Conservation (phyloP, 2,329 filamentous ascomycete species). For the Penicillium sp. region DNA sequence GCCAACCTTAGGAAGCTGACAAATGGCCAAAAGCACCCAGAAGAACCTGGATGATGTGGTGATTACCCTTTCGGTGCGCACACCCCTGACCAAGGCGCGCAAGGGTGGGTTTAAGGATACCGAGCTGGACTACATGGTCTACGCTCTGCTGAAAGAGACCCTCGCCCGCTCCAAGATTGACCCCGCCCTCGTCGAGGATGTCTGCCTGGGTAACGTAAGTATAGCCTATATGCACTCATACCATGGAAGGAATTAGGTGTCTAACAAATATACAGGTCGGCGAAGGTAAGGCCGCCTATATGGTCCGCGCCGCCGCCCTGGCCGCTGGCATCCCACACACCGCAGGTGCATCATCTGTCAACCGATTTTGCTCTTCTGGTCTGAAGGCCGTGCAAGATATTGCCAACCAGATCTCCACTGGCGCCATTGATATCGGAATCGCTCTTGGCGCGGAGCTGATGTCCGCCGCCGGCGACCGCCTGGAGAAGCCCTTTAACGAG, state of each 20-base stretch:
- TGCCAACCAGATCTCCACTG: slow-evolving; percentile 79
- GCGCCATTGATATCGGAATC: slow-evolving; percentile 84
- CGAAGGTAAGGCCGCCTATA: slow-evolving; percentile 86
- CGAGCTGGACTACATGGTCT: slow-evolving; percentile 81
- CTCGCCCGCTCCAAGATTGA: slow-evolving; percentile 75
- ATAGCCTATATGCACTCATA: not conserved
- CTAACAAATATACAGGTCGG: slow-evolving; percentile 61
- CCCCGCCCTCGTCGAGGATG: slow-evolving; percentile 81
- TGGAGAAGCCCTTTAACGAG: slow-evolving; percentile 75
- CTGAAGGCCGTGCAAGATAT: slow-evolving; percentile 96
- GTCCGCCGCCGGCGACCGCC: slow-evolving; percentile 71
- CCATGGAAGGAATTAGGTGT: not conserved
- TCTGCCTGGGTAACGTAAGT: slow-evolving; percentile 86
- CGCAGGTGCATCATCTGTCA: slow-evolving; percentile 76
- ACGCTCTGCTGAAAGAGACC: slow-evolving; percentile 79
- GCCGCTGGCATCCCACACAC: slow-evolving; percentile 95
- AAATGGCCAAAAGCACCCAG: slow-evolving; percentile 65
- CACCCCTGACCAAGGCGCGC: slow-evolving; percentile 81
- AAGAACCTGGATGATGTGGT: slow-evolving; percentile 97
- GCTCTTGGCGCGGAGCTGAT: slow-evolving; percentile 90
- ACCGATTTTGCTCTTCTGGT: slow-evolving; percentile 97
- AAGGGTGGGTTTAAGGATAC: slow-evolving; percentile 98
- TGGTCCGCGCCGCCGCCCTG: slow-evolving; percentile 83
- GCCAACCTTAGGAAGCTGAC: slow-evolving; percentile 18
- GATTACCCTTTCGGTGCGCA: slow-evolving; percentile 89